Evolutionary conservation across 768 basidiomycete species (phyloP).

Genomic region (Roridomyces roridus): DNA sequence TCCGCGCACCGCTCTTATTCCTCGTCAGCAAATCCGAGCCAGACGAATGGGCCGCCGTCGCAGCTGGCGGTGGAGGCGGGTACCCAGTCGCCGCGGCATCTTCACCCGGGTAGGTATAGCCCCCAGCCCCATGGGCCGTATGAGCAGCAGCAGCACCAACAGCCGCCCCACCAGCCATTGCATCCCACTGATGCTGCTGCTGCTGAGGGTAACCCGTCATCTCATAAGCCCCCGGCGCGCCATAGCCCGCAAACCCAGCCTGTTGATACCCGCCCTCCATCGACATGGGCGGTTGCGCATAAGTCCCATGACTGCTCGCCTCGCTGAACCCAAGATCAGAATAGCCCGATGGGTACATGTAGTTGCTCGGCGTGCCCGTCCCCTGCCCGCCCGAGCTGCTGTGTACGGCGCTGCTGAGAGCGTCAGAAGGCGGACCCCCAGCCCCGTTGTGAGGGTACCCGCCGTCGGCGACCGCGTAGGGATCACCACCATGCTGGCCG

Average conservation of each 20-base stretch:
- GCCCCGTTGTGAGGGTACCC: neutral
- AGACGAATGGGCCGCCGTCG: constrained; percentile 1
- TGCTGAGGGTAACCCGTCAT: constrained; percentile 24
- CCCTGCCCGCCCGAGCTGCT: constrained; percentile 7
- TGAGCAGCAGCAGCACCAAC: too few species aligned
- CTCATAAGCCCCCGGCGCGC: constrained; percentile 32
- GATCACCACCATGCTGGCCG: constrained; percentile 20
- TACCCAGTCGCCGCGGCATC: neutral
- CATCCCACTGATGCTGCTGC: constrained; percentile 21
- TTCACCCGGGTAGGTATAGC: constrained; percentile 17
- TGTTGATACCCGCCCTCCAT: constrained; percentile 16
- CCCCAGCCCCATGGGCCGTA: neutral
- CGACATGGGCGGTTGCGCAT: constrained; percentile 36
- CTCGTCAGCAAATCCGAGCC: constrained; percentile 7
- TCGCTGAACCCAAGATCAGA: constrained; percentile 37
- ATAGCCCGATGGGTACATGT: constrained; percentile 25
- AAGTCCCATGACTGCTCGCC: constrained; percentile 42
- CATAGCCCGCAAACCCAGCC: constrained; percentile 34
- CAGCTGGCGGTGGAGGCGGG: constrained; percentile 19
- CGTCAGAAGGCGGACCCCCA: too few species aligned
- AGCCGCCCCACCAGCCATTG: neutral
- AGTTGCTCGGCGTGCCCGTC: constrained; percentile 20
- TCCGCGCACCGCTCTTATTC: constrained; percentile 23
- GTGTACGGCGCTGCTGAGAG: too few species aligned
- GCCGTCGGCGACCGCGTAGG: constrained; percentile 15